Evolutionary conservation across 371 early-diverging fungal species (phyloP), one percentile per base, ranked within the genome.

Genomic region (Mucor ambiguus): DNA sequence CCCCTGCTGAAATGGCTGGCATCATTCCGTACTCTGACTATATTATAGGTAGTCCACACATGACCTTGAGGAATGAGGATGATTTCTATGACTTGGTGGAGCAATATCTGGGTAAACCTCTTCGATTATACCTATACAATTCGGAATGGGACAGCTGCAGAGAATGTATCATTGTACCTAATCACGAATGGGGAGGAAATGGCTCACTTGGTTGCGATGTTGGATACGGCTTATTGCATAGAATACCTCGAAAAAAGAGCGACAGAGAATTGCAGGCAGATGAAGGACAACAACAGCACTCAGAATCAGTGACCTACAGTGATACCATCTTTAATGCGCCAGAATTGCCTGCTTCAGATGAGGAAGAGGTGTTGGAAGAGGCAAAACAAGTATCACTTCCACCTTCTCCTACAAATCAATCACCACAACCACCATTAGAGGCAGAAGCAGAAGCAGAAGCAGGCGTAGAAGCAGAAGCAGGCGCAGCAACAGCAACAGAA

Each of bases 201-300:
- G 90, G 90, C 1, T 80, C 86, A 7, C 63, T 90, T 14, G 90
- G 90, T 11, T 90, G 90, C 64, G 90, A 88, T 68, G 88, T 90
- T 4, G 90, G 88, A 24, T 90, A 85, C 72, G 88, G 88, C 57
- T 70, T 81, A 56, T 63, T 72, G 26, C 74, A 67, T 41, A 56
- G 73, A 44, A 69, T 77, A 20, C 75, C 78, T 48, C 46, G 73
- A 35, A 67, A 63, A 29, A 72, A 70, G 52, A 58, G 37, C 24
- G 58, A 66, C 29, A 55, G 43, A 54, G 49, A 59, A 22, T 24
- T 24, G 55, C 38, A 28, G 24, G 59, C 62, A 26, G 63, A 66
- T 12, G 41, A 61, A 38, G 61, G 33, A 24, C 58, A 52, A 16
- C 48, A 63, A 22, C 38, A 63, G 20, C 41, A 44, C 14, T 22